Evolutionary conservation across 768 basidiomycete genomes (phyloP), one percentile per base, ranked within the genome.

Genomic region (Suillus plorans): DNA sequence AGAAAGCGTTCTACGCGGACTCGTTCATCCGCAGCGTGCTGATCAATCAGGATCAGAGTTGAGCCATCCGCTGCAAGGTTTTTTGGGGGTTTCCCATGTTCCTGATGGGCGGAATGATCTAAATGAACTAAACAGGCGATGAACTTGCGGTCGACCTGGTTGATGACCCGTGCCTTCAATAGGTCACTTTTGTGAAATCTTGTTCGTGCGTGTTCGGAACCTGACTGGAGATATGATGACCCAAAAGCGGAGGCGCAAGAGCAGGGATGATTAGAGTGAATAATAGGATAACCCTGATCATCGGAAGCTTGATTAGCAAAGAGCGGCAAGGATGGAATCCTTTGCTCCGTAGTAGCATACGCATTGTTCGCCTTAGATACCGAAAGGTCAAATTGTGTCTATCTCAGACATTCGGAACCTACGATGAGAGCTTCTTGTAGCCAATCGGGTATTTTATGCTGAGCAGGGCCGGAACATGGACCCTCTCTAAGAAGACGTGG

Each of bases 21-120:
- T 25, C 97, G 88, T 77, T 99, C 97, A 73, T 97, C 94, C n/a
- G 96, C 97, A 14, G 97, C 97, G 74, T 99, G 97, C 75, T 99
- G 97, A 79, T 99, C 97, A 56, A 99, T 83, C 60, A 99, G 82
- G 39, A 97, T 80, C 37, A 99, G 83, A 2, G 77, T 72, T 62
- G 68, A 69, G 53, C 64, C 67, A 47, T 49, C 68, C 36, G 74
- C 68, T 56, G 68, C 68, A 31, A 7, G 20, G 50, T 55, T 37
- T 6, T 76, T 68, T 58, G 63, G 62, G 47, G 64, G 41, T 45
- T 65, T 47, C 53, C 64, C 70, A 45, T 49, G 64, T 47, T 69
- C 69, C 63, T 44, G 58, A 31, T 68, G 69, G 5, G 61, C 64
- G 41, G 67, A 58, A 25, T 60, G 63, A 56, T 72, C 70, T 52